phyloP scores from a whole-genome alignment of 768 basidiomycete species.

The Lactarius vividus region DNA sequence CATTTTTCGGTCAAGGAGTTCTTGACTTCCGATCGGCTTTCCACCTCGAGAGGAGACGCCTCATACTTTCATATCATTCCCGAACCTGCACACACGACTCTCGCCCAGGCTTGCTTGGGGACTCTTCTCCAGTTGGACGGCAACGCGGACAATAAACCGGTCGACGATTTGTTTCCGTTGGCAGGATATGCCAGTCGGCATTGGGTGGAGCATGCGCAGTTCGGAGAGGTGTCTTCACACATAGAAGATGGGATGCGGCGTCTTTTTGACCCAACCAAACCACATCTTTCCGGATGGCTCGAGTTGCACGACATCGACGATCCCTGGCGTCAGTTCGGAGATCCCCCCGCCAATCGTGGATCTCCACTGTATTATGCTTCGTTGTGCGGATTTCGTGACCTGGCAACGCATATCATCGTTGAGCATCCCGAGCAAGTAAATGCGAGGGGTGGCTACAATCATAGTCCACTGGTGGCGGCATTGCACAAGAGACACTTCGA shows the following conservation, averaged over 20 bases:
- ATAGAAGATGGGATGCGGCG: background rate
- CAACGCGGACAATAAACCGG: background rate
- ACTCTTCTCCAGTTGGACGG: background rate
- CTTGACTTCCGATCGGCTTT: background rate
- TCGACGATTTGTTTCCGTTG: background rate
- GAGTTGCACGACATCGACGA: background rate
- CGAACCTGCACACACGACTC: background rate
- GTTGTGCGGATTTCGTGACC: background rate
- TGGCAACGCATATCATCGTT: background rate
- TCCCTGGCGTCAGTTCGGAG: fast-evolving
- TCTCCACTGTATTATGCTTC: background rate
- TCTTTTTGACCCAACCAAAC: background rate
- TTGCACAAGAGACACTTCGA: no score
- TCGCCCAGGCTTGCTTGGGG: background rate
- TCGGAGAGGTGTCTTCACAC: background rate
- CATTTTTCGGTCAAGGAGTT: background rate
- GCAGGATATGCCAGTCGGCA: background rate
- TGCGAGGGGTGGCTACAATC: background rate
- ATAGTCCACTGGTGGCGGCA: background rate
- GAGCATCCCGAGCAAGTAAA: background rate
- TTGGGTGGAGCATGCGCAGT: background rate
- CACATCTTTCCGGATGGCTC: background rate
- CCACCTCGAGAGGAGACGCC: background rate
- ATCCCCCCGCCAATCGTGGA: background rate
- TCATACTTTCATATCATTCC: background rate